Percentiles rank a stretch among this genome's conserved stretches.
These are phyloP conservation scores for Gamsiella multidivaricata DNA, from an alignment of 192 early-diverging fungal species.

Conservation along the genomic window DNA sequence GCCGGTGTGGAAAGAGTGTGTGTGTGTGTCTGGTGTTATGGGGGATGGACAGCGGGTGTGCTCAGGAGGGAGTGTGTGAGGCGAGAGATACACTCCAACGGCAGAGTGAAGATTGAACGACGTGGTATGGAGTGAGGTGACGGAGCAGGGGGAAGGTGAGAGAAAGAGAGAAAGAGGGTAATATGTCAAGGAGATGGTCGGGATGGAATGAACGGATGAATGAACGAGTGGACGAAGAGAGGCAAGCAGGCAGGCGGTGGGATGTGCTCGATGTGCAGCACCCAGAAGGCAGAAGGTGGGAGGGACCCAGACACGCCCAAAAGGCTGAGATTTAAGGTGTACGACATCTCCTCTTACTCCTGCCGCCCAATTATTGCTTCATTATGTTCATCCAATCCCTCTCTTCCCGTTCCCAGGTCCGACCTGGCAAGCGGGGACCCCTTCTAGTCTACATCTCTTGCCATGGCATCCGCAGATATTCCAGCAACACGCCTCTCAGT, in stretches of 20 bases:
- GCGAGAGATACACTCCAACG: no score
- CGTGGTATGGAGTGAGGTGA: neutral
- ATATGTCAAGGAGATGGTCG: no score
- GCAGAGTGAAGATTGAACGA: neutral
- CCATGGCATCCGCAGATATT: no score
- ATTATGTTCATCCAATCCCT: no score
- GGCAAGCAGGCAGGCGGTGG: neutral
- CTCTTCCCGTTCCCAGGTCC: no score
- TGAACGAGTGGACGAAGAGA: neutral
- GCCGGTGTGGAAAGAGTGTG: neutral
- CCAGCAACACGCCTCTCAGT: no score
- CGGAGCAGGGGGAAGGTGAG: neutral
- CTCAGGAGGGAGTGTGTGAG: neutral
- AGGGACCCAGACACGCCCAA: neutral
- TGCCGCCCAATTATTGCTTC: no score
- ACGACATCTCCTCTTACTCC: no score
- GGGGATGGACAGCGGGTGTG: neutral
- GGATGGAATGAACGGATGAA: neutral
- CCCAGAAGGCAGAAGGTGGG: neutral
- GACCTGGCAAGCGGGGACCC: no score
- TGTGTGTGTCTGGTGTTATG: neutral
- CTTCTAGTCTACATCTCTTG: no score
- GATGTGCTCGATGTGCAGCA: neutral
- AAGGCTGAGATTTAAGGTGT: no score
- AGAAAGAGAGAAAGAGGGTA: constrained; percentile 2